Base-by-base conservation (phyloP, 164 flowering plant species). In the Pachysandra terminalis region DNA sequence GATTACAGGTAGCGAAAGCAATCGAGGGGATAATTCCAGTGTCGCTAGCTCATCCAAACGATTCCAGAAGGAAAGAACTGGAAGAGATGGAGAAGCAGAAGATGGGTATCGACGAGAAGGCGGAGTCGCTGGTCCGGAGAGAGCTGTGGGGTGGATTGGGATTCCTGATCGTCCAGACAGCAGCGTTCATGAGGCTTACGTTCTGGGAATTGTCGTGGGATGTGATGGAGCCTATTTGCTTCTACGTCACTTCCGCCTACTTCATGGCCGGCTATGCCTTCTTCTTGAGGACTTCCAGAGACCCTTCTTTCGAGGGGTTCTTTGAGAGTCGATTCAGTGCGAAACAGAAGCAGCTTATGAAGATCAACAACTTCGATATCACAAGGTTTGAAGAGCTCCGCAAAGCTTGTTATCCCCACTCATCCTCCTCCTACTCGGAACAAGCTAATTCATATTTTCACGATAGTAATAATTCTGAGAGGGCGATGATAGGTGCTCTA, bases 201-300 rank as follows among this genome's bases (percentile, higher is more conserved):
- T 88, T 88, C 63, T 86, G 89, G 90, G 93, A 88, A 32, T 76
- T 86, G 10, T 75, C 82, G 3, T 88, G 90, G 89, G 90, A 86
- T 56, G 89, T 88, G 22, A 88, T 88, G 89, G 93, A 86, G 77
- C 93, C 93, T 45, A 79, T 88, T 51, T 82, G 88, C 73, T 86
- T 82, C 75, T 86, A 71, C 56, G 82, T 81, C 17, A 83, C 90
- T 6, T 83, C 93, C 19, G 23, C 72, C 41, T 80, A 85, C 68
- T 83, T 83, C 68, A 79, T 77, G 67, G 79, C 80, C 2, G 89
- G 83, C 19, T 86, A 83, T 49, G 56, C 74, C 27, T 86, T 84
- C 77, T 88, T 85, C 79, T 79, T 88, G 27, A 71, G 80, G 75
- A 88, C 93, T 6, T 74, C 86, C 8, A 83, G 40, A 25, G 90